These are phyloP conservation scores for Hypomyces rosellus DNA, from an alignment of 2,329 filamentous ascomycete genomes.

Conservation along the genomic window DNA sequence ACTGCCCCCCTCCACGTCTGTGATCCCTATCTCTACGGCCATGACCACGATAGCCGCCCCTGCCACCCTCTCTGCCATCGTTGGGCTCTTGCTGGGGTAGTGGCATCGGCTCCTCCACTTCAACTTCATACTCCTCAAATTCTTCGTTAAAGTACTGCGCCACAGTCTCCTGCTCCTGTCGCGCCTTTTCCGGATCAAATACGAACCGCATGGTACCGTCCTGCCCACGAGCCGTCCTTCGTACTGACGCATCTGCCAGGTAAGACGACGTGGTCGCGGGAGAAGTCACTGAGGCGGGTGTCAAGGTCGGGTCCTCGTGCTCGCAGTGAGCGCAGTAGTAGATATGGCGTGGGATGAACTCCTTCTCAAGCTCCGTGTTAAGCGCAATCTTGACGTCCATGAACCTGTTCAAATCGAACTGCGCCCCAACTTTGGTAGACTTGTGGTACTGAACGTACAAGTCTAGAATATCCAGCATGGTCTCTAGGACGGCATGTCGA, in stretches of 20 bases:
- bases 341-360: slow-evolving; percentile 57
- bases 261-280: slow-evolving; percentile 34
- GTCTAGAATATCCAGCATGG: slow-evolving; percentile 83
- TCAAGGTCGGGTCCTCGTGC: slow-evolving; percentile 25
- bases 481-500: slow-evolving; percentile 57
- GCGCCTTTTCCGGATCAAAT: slow-evolving; percentile 71
- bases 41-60: slow-evolving; percentile 19
- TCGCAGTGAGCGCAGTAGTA: slow-evolving; percentile 51
- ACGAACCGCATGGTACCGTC: slow-evolving; percentile 85
- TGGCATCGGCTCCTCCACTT: slow-evolving; percentile 61
- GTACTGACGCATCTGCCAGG: slow-evolving; percentile 28
- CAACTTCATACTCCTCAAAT: slow-evolving; percentile 70
- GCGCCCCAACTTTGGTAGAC: slow-evolving; percentile 65
- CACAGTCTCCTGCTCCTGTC: slow-evolving; percentile 62
- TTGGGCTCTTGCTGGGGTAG: slow-evolving; percentile 17
- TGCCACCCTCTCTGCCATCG: slow-evolving; percentile 11
- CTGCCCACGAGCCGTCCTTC: slow-evolving; percentile 34
- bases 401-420: slow-evolving; percentile 69
- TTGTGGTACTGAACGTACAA: slow-evolving; percentile 81
- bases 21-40: slow-evolving; percentile 26
- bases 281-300: slow-evolving; percentile 24
- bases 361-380: slow-evolving; percentile 70
- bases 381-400: slow-evolving; percentile 81
- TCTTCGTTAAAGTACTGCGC: slow-evolving; percentile 64
- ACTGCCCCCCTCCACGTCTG: slow-evolving; percentile 26